Evolutionary conservation across 495 filamentous ascomycete species (phyloP), one percentile per base, ranked within the genome.

Genomic region (Penicillium atrosanguineum): DNA sequence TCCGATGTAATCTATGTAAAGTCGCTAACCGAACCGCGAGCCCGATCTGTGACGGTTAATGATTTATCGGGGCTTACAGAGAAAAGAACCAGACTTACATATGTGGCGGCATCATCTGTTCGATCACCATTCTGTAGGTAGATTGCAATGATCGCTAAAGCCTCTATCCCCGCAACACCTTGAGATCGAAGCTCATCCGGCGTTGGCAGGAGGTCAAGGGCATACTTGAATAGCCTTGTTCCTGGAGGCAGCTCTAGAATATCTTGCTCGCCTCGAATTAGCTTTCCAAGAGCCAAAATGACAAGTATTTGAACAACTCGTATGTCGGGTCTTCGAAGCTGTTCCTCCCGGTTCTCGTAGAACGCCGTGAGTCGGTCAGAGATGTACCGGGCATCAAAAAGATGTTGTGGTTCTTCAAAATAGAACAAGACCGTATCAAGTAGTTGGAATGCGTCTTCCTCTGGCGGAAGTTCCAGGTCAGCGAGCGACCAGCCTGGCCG

Each of bases 321-420:
- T 18, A 54, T 42, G 7, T 15, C 26, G 1, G 44, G 38, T 4
- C 7, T 43, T 15, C 37, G 26, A 3, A 37, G 14, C 15, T 40
- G 38, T n/a, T 19, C 37, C 12, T 42, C 7, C 5, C 3, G 8
- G 36, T 43, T 23, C 6, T 41, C 52, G 25, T n/a, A 55, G 1
- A 55, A 31, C 11, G n/a, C 15, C 7, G 39, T 31, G 4, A 55
- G 31, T 25, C 46, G 46, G 21, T 55, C 52, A 14, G 46, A 55
- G 19, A 44, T 19, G n/a, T 49, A 46, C 4, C 52, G 46, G n/a
- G 41, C 46, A 31, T 55, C 52, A 11, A 55, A 55, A 7, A 44
- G 43, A n/a, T 55, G 46, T 11, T 55, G 52, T 1, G 46, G 29
- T 6, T 55, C 46, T 28, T 42, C 41, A 29, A 55, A 44, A 34